Evolutionary conservation across 352 stramenopile species (phyloP), one percentile per base, ranked within the genome.

Genomic region (Pythium plurisporium): DNA sequence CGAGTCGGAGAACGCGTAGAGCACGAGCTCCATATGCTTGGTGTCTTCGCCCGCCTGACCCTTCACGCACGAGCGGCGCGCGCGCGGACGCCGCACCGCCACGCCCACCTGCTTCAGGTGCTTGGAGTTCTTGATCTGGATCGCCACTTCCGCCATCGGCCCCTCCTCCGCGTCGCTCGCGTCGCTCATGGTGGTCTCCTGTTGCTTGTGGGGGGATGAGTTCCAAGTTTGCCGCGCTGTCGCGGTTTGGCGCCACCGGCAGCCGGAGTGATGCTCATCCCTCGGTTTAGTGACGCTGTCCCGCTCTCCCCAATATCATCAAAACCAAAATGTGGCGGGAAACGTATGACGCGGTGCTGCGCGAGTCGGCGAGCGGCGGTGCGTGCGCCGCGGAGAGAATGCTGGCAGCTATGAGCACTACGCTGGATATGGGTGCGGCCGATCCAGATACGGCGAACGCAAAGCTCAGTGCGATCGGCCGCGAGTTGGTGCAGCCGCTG

Each of bases 1-100:
- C 41, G 83, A 94, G 64, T 95, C 86, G 0, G 78, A 88, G 71
- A 95, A 94, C 47, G 65, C 63, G 60, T 75, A 91, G 45, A 95
- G 67, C 69, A 87, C 62, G 38, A 95, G 59, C 63, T 91, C 70
- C 71, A 79, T 93, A 36, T 94, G 82, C 57, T 94, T 95, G 30
- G 76, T 91, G 67, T 95, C 83, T 49, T 93, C 83, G 57, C 70
- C 69, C 15, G 59, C 70, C 10, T 76, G 62, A 25, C 82, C 83
- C 47, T 89, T 90, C 54, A 93, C 70, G 56, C 82, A 91, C 22
- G 83, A 94, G 22, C 72, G 70, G n/a, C 82, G 82, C 48, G 74
- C 50, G 8, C 85, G 82, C 48, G 85, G 79, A 5, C 79, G 75
- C 12, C 85, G 79, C 63, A 89, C 68, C 0, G 83, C 86, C 51